Evolutionary conservation across 1,139 yeast species (phyloP), one percentile per base, ranked within the genome.

Genomic region (Starmera stellimalicola): DNA sequence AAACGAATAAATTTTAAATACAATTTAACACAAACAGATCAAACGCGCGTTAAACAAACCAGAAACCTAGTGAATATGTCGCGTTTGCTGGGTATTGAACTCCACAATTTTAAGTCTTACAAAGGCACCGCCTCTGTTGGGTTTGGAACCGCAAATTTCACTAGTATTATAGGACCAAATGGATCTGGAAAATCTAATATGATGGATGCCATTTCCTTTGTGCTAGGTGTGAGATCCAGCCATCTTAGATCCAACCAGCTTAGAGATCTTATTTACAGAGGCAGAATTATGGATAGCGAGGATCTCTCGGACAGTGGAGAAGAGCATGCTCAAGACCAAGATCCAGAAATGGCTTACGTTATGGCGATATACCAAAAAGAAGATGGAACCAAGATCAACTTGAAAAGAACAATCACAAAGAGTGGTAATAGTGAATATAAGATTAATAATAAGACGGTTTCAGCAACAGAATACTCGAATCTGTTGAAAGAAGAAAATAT

Each of bases 161-260:
- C 95, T 2, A 81, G 94, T 31, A 84, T 91, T 41, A 83, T 93
- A 38, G 99, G 99, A 1, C 97, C 98, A 12, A 93, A 93, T 67
- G 98, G 98, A 14, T 82, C 96, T 1, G 99, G 99, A 11, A 91
- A 91, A 61, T 83, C 95, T 31, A 91, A 91, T 51, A 80, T 88
- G 88, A 88, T 88, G 97, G 97, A 88, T 55, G 97, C 97, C 30
- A 87, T 88, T 14, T 85, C 96, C 3, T 91, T 91, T 54, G 98
- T 91, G 11, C 66, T 93, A 24, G 99, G 99, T 16, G 77, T 91
- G 33, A 67, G 81, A 47, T 74, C 93, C 14, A 62, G 69, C 22
- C 91, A 83, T 39, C 63, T 93, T 40, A 70, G 99, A 47, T 84
- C 96, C 3, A 64, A 70, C 18, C 74, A 75, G 37, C 58, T 85